Base-by-base conservation (phyloP, 73 alveolate species). In the Tetrahymena thermophila region DNA sequence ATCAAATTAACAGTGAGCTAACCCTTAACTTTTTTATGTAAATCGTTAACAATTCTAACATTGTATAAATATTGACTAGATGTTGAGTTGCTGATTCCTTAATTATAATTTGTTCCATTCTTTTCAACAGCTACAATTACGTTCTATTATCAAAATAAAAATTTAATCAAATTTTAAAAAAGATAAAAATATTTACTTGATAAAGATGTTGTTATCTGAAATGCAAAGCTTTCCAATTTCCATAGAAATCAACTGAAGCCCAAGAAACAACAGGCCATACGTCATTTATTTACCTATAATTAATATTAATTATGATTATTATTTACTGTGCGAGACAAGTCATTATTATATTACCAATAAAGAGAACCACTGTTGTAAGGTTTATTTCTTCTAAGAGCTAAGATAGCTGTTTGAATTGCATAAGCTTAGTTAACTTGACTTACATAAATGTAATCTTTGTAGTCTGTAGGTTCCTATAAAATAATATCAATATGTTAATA, bases 241-340 rank as follows among this genome's bases (percentile, higher is more conserved):
- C 99, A 94, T 98, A 98, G 94, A 94, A 98, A 96, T 98, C 99
- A 42, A 98, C 98, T n/a, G 99, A 95, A 11, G 99, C 98, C 99
- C 99, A 98, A 28, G 99, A 98, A 55, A 98, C 97, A 0, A 97
- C 99, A 19, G 99, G 99, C 99, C 99, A 98, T 7, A 98, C 98
- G 96, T 98, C 99, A 96, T 98, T 98, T 31, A 98, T 96, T 95
- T 98, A 71, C 89, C 89, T 71, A 4, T 28, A 71, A 25, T 28
- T 71, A 28, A 57, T 21, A n/a, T 9, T 57, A 25, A 71, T 23
- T 28, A 19, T 71, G 4, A n/a, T n/a, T n/a, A n/a, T n/a, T n/a
- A n/a, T n/a, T n/a, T n/a, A n/a, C n/a, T n/a, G n/a, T n/a, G n/a
- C n/a, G n/a, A n/a, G n/a, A n/a, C n/a, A n/a, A n/a, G n/a, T n/a